These are phyloP conservation scores for Bruguiera gymnorhiza DNA, from an alignment of 345 rosid genomes.

Conservation along the genomic window DNA sequence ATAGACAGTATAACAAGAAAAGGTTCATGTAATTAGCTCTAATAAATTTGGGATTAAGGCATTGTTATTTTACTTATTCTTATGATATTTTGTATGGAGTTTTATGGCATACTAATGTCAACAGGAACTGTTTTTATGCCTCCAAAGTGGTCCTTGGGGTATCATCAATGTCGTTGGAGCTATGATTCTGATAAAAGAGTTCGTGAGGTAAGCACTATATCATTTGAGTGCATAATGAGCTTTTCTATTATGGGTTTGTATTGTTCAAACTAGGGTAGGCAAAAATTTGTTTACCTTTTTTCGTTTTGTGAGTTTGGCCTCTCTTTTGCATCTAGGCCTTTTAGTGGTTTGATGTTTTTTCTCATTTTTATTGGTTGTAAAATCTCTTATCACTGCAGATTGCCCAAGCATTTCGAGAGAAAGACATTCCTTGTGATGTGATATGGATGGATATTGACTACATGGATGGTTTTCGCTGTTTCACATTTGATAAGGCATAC, in stretches of 20 bases:
- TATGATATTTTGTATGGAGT: too few species aligned
- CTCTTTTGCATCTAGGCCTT: neutral
- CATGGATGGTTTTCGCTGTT: slow-evolving; percentile 97
- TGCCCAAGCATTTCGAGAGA: slow-evolving; percentile 67
- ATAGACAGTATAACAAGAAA: too few species aligned
- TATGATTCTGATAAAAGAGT: slow-evolving; percentile 78
- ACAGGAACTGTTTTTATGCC: slow-evolving; percentile 90
- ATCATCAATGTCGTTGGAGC: slow-evolving; percentile 96
- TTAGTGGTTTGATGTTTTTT: neutral
- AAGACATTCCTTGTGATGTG: slow-evolving; percentile 81
- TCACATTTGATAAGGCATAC: slow-evolving; percentile 84
- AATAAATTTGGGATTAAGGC: too few species aligned
- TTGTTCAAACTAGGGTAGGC: too few species aligned
- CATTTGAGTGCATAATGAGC: neutral
- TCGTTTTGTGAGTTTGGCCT: neutral
- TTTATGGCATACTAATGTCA: neutral
- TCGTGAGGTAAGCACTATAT: slow-evolving; percentile 52
- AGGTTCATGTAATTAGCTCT: too few species aligned
- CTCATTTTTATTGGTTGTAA: slow-evolving; percentile 13
- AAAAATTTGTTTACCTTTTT: too few species aligned
- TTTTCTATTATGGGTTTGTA: too few species aligned
- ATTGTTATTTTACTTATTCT: too few species aligned
- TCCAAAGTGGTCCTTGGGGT: slow-evolving; percentile 93
- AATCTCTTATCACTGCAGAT: slow-evolving; percentile 37
- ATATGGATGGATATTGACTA: slow-evolving; percentile 99